A percentile compares a stretch with the other conserved stretches of the same genome.
Conservation (phyloP, 495 filamentous ascomycete genomes). For the Xylaria venustula region DNA sequence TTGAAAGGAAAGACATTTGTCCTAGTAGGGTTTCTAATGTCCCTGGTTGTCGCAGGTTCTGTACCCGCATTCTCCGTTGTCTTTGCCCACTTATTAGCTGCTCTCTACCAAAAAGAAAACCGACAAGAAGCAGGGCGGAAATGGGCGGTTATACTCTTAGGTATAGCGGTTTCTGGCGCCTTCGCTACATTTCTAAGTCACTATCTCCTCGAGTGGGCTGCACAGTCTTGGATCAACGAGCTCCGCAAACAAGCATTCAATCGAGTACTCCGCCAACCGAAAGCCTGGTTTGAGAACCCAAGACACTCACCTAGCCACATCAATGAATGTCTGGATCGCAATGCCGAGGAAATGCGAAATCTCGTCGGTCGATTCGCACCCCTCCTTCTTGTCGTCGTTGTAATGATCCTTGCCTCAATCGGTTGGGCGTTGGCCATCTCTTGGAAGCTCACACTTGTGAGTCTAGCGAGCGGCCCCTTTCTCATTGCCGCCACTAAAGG, state of each 20-base stretch:
- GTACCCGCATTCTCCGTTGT: conserved; percentile 78
- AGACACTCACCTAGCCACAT: conserved; percentile 63
- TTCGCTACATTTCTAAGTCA: conserved; percentile 62
- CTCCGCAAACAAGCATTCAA: conserved; percentile 67
- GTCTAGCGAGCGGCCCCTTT: conserved; percentile 64
- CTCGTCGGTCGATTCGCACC: conserved; percentile 76
- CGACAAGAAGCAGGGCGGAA: conserved; percentile 48
- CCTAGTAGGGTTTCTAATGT: conserved; percentile 57
- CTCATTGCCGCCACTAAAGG: conserved; percentile 63
- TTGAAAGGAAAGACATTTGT: conserved; percentile 52
- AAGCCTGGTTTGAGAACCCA: conserved; percentile 77
- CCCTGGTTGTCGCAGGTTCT: conserved; percentile 62
- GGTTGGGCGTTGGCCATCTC: conserved; percentile 71
- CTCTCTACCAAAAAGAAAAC: conserved; percentile 57
- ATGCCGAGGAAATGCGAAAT: conserved; percentile 85
- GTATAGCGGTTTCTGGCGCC: conserved; percentile 65
- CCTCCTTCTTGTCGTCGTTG: conserved; percentile 59
- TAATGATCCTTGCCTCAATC: conserved; percentile 65
- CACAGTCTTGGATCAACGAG: conserved; percentile 76
- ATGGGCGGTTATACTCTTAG: conserved; percentile 72
- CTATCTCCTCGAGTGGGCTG: conserved; percentile 67
- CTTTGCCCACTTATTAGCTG: conserved; percentile 69
- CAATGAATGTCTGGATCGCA: conserved; percentile 70
- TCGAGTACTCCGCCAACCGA: conserved; percentile 75
- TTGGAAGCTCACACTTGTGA: conserved; percentile 83